phyloP scores from a whole-genome alignment of 192 early-diverging fungal genomes.

The Coemansia biformis region DNA sequence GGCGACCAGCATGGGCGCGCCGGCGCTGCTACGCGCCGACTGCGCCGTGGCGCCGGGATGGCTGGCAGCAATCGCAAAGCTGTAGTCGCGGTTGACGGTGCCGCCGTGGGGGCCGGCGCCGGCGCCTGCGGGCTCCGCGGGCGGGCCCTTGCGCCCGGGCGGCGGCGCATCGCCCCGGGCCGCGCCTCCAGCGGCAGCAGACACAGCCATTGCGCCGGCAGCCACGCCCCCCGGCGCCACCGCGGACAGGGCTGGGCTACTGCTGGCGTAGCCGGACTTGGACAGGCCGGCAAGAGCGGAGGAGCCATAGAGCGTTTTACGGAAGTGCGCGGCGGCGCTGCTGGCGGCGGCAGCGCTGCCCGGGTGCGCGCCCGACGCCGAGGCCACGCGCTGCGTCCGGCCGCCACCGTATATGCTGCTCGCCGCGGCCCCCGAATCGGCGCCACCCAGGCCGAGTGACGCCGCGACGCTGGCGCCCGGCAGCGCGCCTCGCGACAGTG shows the following conservation, averaged over 20 bases:
- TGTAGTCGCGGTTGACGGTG: slow-evolving; percentile 39
- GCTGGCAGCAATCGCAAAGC: slow-evolving; percentile 42
- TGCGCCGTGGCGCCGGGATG: slow-evolving; percentile 12
- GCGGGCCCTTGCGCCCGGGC: slow-evolving; percentile 34
- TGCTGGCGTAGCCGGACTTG: slow-evolving; percentile 31
- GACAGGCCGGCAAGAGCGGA: slow-evolving; percentile 23
- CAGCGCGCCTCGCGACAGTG: slow-evolving; percentile 25
- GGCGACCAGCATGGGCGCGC: slow-evolving; percentile 18
- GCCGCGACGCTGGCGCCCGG: slow-evolving; percentile 4
- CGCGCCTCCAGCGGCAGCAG: background rate
- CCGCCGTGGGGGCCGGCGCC: background rate
- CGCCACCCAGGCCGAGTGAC: slow-evolving; percentile 14
- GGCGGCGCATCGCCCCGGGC: slow-evolving; percentile 3
- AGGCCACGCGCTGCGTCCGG: slow-evolving; percentile 36
- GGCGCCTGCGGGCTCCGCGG: slow-evolving; percentile 6
- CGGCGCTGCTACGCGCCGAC: slow-evolving; percentile 39
- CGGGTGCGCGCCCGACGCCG: slow-evolving; percentile 30
- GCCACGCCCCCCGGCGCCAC: slow-evolving; percentile 2
- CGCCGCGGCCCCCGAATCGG: background rate
- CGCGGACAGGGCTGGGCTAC: slow-evolving; percentile 27
- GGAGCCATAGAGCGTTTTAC: slow-evolving; percentile 47
- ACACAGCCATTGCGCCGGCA: too few relatives aligned
- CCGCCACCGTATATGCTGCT: slow-evolving; percentile 29
- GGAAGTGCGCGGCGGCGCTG: slow-evolving; percentile 16
- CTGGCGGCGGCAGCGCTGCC: slow-evolving; percentile 9